These are phyloP conservation scores for Yarrowia phangngaensis DNA, from an alignment of 805 yeast species.

Conservation along the genomic window DNA sequence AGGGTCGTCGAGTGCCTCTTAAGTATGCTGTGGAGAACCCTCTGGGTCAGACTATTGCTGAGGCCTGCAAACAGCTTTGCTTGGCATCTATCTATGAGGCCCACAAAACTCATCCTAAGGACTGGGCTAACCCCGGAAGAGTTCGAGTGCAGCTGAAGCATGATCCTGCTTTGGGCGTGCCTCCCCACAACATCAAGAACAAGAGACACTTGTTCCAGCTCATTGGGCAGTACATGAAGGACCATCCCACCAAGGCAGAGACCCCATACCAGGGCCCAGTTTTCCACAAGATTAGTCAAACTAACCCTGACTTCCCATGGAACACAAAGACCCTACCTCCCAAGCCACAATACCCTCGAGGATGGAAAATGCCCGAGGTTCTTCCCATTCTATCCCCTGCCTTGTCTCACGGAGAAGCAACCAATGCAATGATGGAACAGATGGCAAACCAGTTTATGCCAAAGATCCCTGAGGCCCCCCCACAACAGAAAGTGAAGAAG, in stretches of 20 bases:
- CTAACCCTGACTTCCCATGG: constrained; percentile 31
- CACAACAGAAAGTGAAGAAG: constrained; percentile 32
- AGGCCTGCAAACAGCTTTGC: constrained; percentile 52
- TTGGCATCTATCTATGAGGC: constrained; percentile 45
- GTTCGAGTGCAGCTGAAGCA: constrained; percentile 67
- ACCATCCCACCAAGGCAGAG: constrained; percentile 64
- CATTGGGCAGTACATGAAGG: constrained; percentile 57
- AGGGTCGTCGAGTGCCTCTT: constrained; percentile 77
- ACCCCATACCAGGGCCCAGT: constrained; percentile 53
- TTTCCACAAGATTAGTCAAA: constrained; percentile 29
- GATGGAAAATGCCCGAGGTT: constrained; percentile 78
- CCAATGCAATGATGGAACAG: constrained; percentile 44
- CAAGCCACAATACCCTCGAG: constrained; percentile 53
- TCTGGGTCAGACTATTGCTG: constrained; percentile 73
- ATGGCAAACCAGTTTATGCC: constrained; percentile 35
- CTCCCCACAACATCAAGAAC: constrained; percentile 38
- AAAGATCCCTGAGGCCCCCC: constrained; percentile 34
- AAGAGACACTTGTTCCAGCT: constrained; percentile 64
- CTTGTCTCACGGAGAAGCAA: constrained; percentile 70
- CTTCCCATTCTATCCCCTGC: constrained; percentile 85
- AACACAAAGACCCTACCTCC: constrained; percentile 20
- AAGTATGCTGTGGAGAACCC: constrained; percentile 81
- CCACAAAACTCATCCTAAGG: constrained; percentile 90
- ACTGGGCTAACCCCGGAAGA: constrained; percentile 96
- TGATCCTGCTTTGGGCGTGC: constrained; percentile 34